A percentile compares a stretch with the other conserved stretches of the same genome.
These are phyloP conservation scores for Fraxinus ornus DNA, from an alignment of 305 asterid species.

Conservation along the genomic window DNA sequence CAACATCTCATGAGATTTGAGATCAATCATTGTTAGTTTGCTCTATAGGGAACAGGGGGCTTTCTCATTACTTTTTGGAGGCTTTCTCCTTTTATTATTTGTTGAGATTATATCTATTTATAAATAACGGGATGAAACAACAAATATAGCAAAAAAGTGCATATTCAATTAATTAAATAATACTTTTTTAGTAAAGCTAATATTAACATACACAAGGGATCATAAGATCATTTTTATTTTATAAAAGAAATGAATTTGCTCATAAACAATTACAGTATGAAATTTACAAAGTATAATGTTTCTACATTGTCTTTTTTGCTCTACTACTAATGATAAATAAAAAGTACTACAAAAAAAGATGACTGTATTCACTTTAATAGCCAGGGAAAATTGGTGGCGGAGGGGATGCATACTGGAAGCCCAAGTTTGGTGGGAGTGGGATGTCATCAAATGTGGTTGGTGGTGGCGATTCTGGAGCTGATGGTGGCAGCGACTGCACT, in stretches of 20 bases:
- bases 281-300: neutral
- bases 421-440: constrained; percentile 30
- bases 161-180: too few relatives aligned
- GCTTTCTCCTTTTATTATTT: neutral
- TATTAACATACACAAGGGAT: neutral
- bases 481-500: neutral
- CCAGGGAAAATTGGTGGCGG: constrained; percentile 41
- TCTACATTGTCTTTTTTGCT: neutral
- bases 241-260: neutral
- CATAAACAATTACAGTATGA: neutral
- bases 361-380: constrained; percentile 21
- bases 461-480: constrained; percentile 7
- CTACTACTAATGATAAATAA: neutral
- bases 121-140: neutral
- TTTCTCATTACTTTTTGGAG: neutral
- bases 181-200: neutral
- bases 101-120: neutral
- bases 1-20: neutral
- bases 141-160: neutral
- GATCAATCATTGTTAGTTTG: neutral
- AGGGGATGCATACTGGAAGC: constrained; percentile 30
- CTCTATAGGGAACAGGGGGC: neutral
- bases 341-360: neutral
- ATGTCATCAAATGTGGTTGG: constrained; percentile 16
- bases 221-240: neutral